Evolutionary conservation across 768 basidiomycete species (phyloP).

Genomic region (Lentinula aciculospora): DNA sequence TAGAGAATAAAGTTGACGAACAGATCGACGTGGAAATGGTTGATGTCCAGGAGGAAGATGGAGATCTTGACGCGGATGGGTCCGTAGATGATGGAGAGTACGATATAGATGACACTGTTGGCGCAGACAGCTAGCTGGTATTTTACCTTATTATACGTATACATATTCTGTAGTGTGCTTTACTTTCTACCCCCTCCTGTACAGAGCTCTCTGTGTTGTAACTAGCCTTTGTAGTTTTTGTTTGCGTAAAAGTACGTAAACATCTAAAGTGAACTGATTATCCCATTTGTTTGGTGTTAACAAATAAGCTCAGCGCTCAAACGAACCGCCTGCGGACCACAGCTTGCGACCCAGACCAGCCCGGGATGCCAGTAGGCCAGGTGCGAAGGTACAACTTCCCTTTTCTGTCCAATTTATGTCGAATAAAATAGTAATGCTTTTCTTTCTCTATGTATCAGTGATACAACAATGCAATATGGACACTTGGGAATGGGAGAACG

Average conservation of each 20-base stretch:
- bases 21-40: constrained; percentile 2
- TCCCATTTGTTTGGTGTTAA: constrained; percentile 5
- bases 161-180: background rate
- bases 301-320: background rate
- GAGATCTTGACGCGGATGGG: constrained; percentile 23
- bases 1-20: background rate
- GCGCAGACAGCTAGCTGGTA: background rate
- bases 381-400: constrained; percentile 1
- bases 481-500: constrained; percentile 47
- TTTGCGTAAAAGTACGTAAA: constrained; percentile 17
- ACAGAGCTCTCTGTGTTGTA: background rate
- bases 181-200: background rate
- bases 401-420: background rate
- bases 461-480: constrained; percentile 55
- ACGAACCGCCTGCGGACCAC: constrained; percentile 10
- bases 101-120: constrained; percentile 28
- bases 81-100: constrained; percentile 33
- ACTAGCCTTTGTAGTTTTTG: background rate
- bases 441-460: constrained; percentile 27
- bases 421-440: background rate
- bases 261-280: constrained; percentile 13
- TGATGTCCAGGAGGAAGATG: constrained; percentile 14
- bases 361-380: constrained; percentile 6
- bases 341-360: constrained; percentile 6
- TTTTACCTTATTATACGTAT: constrained; percentile 3